Base-by-base conservation (phyloP, 2,329 filamentous ascomycete species). In the Nemania sp. region DNA sequence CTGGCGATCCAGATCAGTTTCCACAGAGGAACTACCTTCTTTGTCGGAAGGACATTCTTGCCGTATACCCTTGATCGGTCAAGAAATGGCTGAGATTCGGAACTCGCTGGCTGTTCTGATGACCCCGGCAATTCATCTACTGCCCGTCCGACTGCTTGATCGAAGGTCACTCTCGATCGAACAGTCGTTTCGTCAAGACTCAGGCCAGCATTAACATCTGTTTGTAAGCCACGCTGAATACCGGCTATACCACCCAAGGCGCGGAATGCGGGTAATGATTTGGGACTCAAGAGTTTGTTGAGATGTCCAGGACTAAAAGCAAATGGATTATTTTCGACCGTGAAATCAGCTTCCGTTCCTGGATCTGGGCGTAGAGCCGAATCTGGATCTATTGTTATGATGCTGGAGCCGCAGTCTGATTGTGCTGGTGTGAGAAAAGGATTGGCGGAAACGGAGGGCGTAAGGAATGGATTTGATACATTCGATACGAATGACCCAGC, bases 271-370 rank as follows among this genome's bases (percentile, higher is more conserved):
- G 79, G 75, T 54, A 90, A 73, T 61, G 80, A 90, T 72, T 91
- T 91, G 0, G 88, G 88, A 57, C 90, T 90, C 51, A 89, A 75
- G 19, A 91, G 73, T 70, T 91, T 91, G 60, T 83, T 84, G 64
- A 92, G 72, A 54, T 91, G 87, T 5, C 88, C 88, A 1, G 86
- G 86, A 1, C 84, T 82, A 63, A 88, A 91, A 3, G 86, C 88
- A 61, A 91, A 91, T 39, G 81, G 84, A 66, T 89, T 91, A 61
- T 86, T 76, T 43, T 86, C 78, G 8, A 88, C 80, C 30, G 81
- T 64, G 62, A 91, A 91, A 61, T 90, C 86, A 5, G 72, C 77
- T 70, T 90, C 87, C 0, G 83, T 86, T 3, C 86, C 86, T 3
- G 86, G 86, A 68, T 91, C 88, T 0, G 88, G 85, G 40, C 75